phyloP scores from a whole-genome alignment of 768 basidiomycete genomes.

The Rhizopogon vesiculosus region DNA sequence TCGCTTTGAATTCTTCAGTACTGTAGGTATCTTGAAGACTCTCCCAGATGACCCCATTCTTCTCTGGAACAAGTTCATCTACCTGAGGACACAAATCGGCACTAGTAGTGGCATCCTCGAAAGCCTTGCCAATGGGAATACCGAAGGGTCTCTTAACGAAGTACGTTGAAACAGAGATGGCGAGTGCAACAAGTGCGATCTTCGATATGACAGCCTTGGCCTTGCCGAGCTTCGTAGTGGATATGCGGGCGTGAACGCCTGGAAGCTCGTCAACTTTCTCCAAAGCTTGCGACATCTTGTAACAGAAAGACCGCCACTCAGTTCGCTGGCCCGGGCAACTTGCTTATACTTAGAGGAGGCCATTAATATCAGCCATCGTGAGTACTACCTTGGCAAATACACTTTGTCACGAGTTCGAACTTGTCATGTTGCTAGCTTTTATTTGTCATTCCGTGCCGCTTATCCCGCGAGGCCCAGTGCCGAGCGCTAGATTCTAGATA shows the following conservation, averaged over 20 bases:
- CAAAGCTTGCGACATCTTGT: background rate
- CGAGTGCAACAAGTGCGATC: constrained; percentile 10
- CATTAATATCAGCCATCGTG: too few species aligned
- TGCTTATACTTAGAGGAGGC: background rate
- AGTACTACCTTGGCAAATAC: too few species aligned
- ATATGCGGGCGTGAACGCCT: background rate
- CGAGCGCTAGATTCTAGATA: too few species aligned
- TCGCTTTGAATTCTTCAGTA: constrained; percentile 30
- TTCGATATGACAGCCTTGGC: constrained; percentile 8
- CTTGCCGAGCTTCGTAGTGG: constrained; percentile 23
- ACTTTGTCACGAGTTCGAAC: too few species aligned
- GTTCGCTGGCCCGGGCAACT: too few species aligned
- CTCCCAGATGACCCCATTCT: constrained; percentile 29
- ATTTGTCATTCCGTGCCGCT: too few species aligned
- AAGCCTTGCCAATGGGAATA: background rate
- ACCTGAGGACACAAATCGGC: constrained; percentile 30
- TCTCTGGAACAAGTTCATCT: constrained; percentile 25
- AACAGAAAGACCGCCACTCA: background rate
- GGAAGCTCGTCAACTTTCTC: background rate
- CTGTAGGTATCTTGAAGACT: constrained; percentile 24
- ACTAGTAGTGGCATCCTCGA: background rate
- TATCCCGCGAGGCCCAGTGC: too few species aligned
- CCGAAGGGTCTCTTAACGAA: constrained; percentile 4
- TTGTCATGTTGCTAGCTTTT: too few species aligned
- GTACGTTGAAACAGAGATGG: constrained; percentile 10